Conservation (phyloP, 75 land plant species). For the Sequoia sempervirens region DNA sequence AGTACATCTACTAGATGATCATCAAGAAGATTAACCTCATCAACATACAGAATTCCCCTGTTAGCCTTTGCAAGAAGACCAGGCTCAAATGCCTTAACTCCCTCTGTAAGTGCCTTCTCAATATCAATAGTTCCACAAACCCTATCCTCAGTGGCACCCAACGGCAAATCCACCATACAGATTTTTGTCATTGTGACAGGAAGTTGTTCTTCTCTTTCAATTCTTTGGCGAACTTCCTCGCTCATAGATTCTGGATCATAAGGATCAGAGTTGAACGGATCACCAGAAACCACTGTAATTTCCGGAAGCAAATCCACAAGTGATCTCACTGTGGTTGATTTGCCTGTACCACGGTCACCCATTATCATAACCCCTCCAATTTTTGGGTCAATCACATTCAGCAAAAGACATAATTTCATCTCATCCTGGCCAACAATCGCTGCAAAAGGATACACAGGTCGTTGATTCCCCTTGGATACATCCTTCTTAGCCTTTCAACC, state of each 20-base stretch:
- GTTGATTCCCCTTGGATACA: conserved; percentile 59
- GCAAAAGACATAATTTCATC: conserved; percentile 93
- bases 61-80: conserved; percentile 98
- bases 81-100: conserved; percentile 99
- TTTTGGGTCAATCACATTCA: conserved; percentile 98
- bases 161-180: conserved; percentile 95
- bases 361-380: conserved; percentile 99
- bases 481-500: conserved; percentile 31
- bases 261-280: conserved; percentile 96
- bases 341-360: conserved; percentile 99
- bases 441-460: conserved; percentile 96
- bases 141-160: conserved; percentile 97
- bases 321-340: conserved; percentile 95
- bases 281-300: conserved; percentile 81
- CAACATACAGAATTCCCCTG: conserved; percentile 93
- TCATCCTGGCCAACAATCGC: conserved; percentile 99
- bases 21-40: conserved; percentile 96
- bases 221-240: conserved; percentile 62
- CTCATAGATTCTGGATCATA: conserved; percentile 92
- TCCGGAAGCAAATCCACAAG: conserved; percentile 95
- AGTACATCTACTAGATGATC: conserved; percentile 98
- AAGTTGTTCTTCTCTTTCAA: conserved; percentile 46
- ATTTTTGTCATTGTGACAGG: conserved; percentile 55
- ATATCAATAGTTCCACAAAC: conserved; percentile 99
- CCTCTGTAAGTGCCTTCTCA: conserved; percentile 97